These are phyloP conservation scores for Fusarium nisikadoi DNA, from an alignment of 2,329 filamentous ascomycete species.

Conservation along the genomic window DNA sequence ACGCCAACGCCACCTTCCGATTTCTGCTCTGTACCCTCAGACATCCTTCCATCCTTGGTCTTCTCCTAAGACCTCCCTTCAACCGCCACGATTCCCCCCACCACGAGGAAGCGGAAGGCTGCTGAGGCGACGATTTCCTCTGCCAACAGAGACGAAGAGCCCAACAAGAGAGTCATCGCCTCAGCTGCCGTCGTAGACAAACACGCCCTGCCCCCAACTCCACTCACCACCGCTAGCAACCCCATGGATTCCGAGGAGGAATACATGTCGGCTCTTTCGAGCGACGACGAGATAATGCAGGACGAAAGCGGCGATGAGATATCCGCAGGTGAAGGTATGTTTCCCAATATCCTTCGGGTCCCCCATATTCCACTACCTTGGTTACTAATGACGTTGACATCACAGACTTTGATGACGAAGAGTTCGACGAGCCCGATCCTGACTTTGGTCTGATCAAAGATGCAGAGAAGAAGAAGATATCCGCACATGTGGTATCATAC, in stretches of 20 bases:
- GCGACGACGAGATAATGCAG: constrained; percentile 75
- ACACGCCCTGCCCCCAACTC: constrained; percentile 65
- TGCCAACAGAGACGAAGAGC: constrained; percentile 53
- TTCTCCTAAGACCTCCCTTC: constrained; percentile 22
- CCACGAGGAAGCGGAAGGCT: constrained; percentile 70
- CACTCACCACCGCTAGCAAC: constrained; percentile 63
- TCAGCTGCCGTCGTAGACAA: constrained; percentile 56
- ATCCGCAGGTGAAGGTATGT: constrained; percentile 62
- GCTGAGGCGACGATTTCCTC: constrained; percentile 71
- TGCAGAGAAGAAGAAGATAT: constrained; percentile 74
- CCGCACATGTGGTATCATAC: constrained; percentile 85
- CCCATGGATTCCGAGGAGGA: constrained; percentile 97
- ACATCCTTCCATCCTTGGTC: constrained; percentile 19
- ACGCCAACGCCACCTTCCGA: constrained; percentile 35
- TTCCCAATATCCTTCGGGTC: constrained; percentile 20
- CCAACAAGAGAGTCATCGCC: constrained; percentile 67
- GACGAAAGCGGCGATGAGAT: constrained; percentile 82
- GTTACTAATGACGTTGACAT: constrained; percentile 25
- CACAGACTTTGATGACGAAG: constrained; percentile 67
- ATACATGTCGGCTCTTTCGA: constrained; percentile 86
- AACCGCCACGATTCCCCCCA: constrained; percentile 68
- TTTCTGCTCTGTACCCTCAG: constrained; percentile 28
- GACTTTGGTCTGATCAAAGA: constrained; percentile 69
- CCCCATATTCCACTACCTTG: constrained; percentile 6
- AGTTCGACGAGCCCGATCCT: constrained; percentile 67